Base-by-base conservation (phyloP, 768 basidiomycete species). In the Coprinopsis strossmayeri region DNA sequence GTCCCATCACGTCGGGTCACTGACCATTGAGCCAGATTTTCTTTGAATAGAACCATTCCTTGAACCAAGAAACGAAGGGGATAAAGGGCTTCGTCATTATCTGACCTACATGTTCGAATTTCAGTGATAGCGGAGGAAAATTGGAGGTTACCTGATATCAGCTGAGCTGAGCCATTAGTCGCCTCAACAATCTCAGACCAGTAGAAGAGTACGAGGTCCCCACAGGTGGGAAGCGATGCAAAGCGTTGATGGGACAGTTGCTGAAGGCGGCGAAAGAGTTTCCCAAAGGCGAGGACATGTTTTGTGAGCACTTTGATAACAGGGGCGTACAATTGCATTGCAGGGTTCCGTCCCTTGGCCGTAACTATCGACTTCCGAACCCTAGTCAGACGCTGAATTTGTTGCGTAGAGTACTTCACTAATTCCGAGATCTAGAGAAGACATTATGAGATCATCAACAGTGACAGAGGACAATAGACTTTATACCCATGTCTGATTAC, bases 41-140 rank as follows among this genome's bases (percentile, higher is more conserved):
- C 90, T 56, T 86, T 89, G 68, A 92, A 91, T 7, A 92, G 66
- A 4, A 87, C 84, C 81, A 92, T 84, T 2, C 84, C 86, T 59
- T 91, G 89, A 0, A 91, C 86, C 49, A 92, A 69, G 57, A 87
- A 81, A 10, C 84, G 79, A 20, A 87, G 71, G n/a, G 91, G 90
- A 59, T 82, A 91, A 1, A 82, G 62, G 1, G 81, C 84, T 37
- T 71, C 65, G 25, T 70, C 61, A 0, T 81, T 77, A 61, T 91
- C 87, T 91, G 39, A 27, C n/a, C 42, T 23, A 21, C 28, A 11
- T 5, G 41, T 10, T 45, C 24, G 45, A 12, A 27, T 28, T 15
- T 51, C 23, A 21, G 12, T 40, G 4, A 4, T 25, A 11, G 3
- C 24, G 26, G 17, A 35, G 21, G 40, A 24, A 34, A 12, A 41